Evolutionary conservation across 1,284 basidiomycete genomes (phyloP), one percentile per base, ranked within the genome.

Genomic region (Anthracocystis walkeri): DNA sequence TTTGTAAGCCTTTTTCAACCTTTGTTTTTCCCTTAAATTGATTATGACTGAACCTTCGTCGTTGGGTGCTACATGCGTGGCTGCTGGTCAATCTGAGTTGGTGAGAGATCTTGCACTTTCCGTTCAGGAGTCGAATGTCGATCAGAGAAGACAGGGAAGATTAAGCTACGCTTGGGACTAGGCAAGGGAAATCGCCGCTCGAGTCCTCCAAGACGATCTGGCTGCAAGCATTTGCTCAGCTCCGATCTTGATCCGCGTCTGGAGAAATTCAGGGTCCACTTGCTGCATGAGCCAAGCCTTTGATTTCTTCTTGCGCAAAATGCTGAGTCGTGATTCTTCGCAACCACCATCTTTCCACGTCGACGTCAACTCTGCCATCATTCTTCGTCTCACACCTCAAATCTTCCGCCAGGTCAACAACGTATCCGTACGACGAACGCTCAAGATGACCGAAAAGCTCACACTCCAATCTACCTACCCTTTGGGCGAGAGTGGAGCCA

Each of bases 391-490:
- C 53, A 46, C 52, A n/a, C 8, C 50, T 7, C 29, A 21, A 3
- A 27, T 40, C 1, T 11, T 44, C 7, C 29, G 25, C 14, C 31
- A 27, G 18, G 14, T 20, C 8, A 1, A n/a, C 23, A 12, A 27
- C 20, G 11, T 29, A 33, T 44, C 29, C 12, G 18, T 46, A 12
- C 33, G 18, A 40, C 33, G 18, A 40, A 33, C 31, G 14, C 23
- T 10, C 33, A 59, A n/a, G 31, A 65, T 57, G 61, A 42, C 46
- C 20, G 25, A 35, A n/a, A 75, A 75, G 44, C 64, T 75, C 20
- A 70, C 57, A 10, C 60, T 75, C 7, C 53, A 70, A 27, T 66
- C 67, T 2, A 60, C 67, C 3, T 70, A 70, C 35, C 23, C 60
- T 18, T 33, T 58, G 25, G 67, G 73, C 61, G 64, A 70, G 3